Evolutionary conservation across 495 filamentous ascomycete species (phyloP).

Genomic region (Aspergillus taichungensis): DNA sequence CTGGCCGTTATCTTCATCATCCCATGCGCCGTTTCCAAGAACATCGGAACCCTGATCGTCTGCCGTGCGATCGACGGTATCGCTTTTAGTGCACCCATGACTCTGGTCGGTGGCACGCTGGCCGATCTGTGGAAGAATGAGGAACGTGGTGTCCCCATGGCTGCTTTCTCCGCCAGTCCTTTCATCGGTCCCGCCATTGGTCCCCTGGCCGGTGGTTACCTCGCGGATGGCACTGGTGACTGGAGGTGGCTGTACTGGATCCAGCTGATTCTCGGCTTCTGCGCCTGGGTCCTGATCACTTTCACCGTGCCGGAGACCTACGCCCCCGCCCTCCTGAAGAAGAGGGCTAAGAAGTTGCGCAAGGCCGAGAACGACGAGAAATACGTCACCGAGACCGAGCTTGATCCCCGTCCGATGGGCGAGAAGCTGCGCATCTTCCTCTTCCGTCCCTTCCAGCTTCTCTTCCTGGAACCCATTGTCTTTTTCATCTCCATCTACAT

Average conservation of each 20-base stretch:
- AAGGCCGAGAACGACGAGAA: slow-evolving; percentile 51
- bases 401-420: slow-evolving; percentile 55
- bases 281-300: slow-evolving; percentile 60
- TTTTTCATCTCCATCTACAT: slow-evolving; percentile 70
- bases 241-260: slow-evolving; percentile 89
- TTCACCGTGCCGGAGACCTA: slow-evolving; percentile 81
- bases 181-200: slow-evolving; percentile 68
- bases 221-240: slow-evolving; percentile 50
- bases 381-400: slow-evolving; percentile 65
- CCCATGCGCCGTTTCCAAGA: slow-evolving; percentile 65
- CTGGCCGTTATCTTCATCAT: slow-evolving; percentile 69
- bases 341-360: slow-evolving; percentile 58
- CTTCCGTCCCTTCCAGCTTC: slow-evolving; percentile 68
- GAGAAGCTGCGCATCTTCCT: slow-evolving; percentile 60
- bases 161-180: slow-evolving; percentile 72
- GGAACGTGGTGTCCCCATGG: slow-evolving; percentile 77
- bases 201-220: slow-evolving; percentile 68
- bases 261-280: slow-evolving; percentile 58
- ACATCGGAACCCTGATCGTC: slow-evolving; percentile 65
- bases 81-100: slow-evolving; percentile 77
- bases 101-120: slow-evolving; percentile 68
- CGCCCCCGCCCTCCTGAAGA: slow-evolving; percentile 58
- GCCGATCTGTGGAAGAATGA: slow-evolving; percentile 78
- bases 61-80: slow-evolving; percentile 70
- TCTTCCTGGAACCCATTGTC: slow-evolving; percentile 73